Evolutionary conservation across 2,329 filamentous ascomycete genomes (phyloP).

Genomic region (Colletotrichum kahawae): DNA sequence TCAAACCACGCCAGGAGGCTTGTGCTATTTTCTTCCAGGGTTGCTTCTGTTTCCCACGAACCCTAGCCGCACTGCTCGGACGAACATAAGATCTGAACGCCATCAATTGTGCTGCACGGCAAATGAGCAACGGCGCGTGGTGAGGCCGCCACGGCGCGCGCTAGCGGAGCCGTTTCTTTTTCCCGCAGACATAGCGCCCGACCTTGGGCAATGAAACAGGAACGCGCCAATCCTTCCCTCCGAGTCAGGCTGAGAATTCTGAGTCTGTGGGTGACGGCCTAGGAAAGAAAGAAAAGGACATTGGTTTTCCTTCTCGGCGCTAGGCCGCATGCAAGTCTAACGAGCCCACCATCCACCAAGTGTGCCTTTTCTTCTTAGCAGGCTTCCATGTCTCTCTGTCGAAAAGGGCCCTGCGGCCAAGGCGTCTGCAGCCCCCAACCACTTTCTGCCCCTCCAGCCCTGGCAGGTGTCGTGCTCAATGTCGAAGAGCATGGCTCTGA

Average conservation of each 20-base stretch:
- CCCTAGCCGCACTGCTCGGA: conserved; percentile 5
- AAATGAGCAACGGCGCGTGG: conserved; percentile 10
- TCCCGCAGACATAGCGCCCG: background rate
- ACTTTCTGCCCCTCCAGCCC: background rate
- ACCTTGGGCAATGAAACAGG: background rate
- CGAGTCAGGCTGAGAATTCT: background rate
- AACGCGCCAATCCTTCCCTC: conserved; percentile 1
- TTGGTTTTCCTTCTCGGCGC: background rate
- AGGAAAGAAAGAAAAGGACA: background rate
- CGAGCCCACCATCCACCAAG: background rate
- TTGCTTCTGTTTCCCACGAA: background rate
- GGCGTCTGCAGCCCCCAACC: background rate
- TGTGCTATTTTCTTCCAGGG: conserved; percentile 1
- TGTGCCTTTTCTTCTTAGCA: background rate
- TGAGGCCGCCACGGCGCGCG: conserved; percentile 8
- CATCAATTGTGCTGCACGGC: background rate
- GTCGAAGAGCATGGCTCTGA: background rate
- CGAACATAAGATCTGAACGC: conserved; percentile 1
- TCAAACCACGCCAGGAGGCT: conserved; percentile 6
- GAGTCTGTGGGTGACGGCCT: background rate
- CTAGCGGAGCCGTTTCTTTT: conserved; percentile 15
- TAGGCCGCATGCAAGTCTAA: conserved; percentile 9
- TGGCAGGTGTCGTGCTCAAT: background rate
- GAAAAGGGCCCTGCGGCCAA: background rate
- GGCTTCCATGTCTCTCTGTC: background rate